Evolutionary conservation across 495 filamentous ascomycete species (phyloP), one percentile per base, ranked within the genome.

Genomic region (Penicillium chermesinum): DNA sequence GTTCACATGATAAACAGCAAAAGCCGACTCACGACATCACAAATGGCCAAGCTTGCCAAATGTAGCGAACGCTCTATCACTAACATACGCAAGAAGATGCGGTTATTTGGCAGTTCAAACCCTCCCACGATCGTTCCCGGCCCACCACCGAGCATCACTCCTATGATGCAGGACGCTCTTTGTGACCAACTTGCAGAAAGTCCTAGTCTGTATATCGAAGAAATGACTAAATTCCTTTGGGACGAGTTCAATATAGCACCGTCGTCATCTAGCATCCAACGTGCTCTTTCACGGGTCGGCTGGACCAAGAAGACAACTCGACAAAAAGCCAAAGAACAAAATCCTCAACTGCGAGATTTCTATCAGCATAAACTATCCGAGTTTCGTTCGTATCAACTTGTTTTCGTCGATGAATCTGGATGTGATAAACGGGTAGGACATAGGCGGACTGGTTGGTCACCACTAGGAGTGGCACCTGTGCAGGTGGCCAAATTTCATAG

Each of bases 251-350:
- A 53, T 9, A 41, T 52, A 7, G 35, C 46, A 41, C 37, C 37
- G 30, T 52, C 27, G 19, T 52, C 13, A 42, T 51, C 47, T 8
- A 62, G 44, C 34, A 52, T 52, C 38, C 21, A 42, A 22, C 35
- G 41, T 20, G 46, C 46, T 17, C 46, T 55, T 10, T 13, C 19
- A 13, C 48, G 2, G 49, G 38, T 1, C 27, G n/a, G 47, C 33
- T 67, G 56, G 64, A 52, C 51, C 2, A 64, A 58, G 44, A 67
- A 70, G 39, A 42, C 8, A 30, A 20, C 39, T 12, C 39, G 15
- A 6, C 39, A 42, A 14, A 22, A 27, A 25, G 39, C 39, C 10
- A 42, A 42, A 16, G 39, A 42, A 30, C 39, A 42, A 14, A 42
- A 42, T 27, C 5, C 39, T 30, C 39, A 42, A 25, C 21, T 42